phyloP scores from a whole-genome alignment of 73 alveolate species.

The Uronychia setigera region DNA sequence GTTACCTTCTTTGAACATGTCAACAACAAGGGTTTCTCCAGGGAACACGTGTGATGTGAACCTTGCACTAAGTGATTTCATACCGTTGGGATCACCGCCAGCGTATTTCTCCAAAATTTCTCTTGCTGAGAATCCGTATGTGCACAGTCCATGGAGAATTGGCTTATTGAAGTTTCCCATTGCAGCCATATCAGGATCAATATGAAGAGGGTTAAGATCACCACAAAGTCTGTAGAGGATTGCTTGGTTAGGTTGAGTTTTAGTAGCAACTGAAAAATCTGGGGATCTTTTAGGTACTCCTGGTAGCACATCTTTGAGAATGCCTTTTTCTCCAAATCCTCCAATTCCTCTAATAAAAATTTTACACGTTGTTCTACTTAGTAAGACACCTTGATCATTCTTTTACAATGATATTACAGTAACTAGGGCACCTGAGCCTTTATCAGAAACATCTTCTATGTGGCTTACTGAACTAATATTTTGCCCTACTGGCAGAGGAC shows the following conservation, averaged over 20 bases:
- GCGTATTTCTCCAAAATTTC: slow-evolving; percentile 69
- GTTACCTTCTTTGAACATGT: slow-evolving; percentile 83
- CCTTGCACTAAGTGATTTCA: slow-evolving; percentile 65
- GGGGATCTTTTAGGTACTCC: slow-evolving; percentile 81
- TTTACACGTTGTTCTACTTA: not conserved
- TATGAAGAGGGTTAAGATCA: slow-evolving; percentile 85
- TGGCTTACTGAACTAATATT: slow-evolving; percentile 45
- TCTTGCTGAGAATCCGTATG: slow-evolving; percentile 82
- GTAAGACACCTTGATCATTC: not conserved
- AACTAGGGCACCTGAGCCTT: slow-evolving; percentile 81
- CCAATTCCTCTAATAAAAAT: slow-evolving; percentile 86
- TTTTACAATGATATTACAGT: slow-evolving; percentile 10
- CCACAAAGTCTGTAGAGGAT: slow-evolving; percentile 81
- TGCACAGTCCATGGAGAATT: slow-evolving; percentile 87
- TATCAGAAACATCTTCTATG: slow-evolving; percentile 80
- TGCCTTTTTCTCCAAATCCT: slow-evolving; percentile 83
- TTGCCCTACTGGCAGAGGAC: slow-evolving; percentile 65
- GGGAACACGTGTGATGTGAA: slow-evolving; percentile 89
- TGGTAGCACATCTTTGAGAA: slow-evolving; percentile 43
- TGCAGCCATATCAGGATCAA: slow-evolving; percentile 86
- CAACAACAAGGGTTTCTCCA: slow-evolving; percentile 83
- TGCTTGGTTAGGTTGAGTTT: slow-evolving; percentile 76
- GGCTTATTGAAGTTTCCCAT: slow-evolving; percentile 89
- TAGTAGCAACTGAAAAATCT: slow-evolving; percentile 54
- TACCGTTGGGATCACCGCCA: slow-evolving; percentile 54